Percentiles rank a stretch among this genome's conserved stretches.
These are phyloP conservation scores for Cryptomeria japonica DNA, from an alignment of 75 land plant species.

Conservation along the genomic window DNA sequence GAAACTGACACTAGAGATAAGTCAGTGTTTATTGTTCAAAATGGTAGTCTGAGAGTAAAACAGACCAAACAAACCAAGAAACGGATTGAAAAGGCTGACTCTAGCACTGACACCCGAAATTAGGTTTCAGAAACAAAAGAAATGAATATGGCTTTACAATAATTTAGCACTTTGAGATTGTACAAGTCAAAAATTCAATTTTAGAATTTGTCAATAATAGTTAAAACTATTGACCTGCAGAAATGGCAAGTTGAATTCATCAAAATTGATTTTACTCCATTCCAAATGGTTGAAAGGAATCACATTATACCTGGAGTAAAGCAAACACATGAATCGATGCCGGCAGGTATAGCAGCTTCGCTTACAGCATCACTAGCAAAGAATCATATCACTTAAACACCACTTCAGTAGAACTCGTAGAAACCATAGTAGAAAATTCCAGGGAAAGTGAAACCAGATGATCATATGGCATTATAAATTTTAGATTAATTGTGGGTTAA, in stretches of 20 bases:
- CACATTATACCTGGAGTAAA: neutral
- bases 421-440: neutral
- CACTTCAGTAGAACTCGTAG: neutral
- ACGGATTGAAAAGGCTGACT: neutral
- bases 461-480: conserved; percentile 7
- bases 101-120: neutral
- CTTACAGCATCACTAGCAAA: neutral
- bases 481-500: conserved; percentile 10
- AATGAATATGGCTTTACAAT: neutral
- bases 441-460: neutral
- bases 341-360: conserved; percentile 6
- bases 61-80: neutral
- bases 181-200: neutral
- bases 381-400: conserved; percentile 6
- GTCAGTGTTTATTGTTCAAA: neutral
- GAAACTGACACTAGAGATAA: neutral
- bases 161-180: neutral
- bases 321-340: neutral
- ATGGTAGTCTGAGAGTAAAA: neutral
- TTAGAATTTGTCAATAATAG: too few species aligned
- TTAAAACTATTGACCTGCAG: neutral
- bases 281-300: neutral
- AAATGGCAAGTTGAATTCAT: neutral
- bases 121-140: neutral
- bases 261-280: neutral